These are phyloP conservation scores for Metschnikowia lachancei DNA, from an alignment of 805 yeast species.

Conservation along the genomic window DNA sequence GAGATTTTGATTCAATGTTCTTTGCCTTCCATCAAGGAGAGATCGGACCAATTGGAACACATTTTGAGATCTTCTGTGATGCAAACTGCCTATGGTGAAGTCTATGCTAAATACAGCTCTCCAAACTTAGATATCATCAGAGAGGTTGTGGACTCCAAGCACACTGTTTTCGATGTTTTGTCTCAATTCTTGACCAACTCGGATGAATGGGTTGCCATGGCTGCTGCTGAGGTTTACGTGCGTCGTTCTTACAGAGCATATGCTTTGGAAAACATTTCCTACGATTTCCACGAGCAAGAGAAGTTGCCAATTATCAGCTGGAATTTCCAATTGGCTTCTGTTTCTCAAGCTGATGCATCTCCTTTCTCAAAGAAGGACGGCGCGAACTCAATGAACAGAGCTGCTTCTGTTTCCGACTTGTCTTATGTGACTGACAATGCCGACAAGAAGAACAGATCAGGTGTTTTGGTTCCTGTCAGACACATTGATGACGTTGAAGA, in stretches of 20 bases:
- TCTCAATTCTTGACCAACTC: slow-evolving; percentile 81
- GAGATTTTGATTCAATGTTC: slow-evolving; percentile 96
- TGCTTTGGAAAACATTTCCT: slow-evolving; percentile 72
- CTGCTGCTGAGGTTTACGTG: slow-evolving; percentile 95
- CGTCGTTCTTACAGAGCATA: slow-evolving; percentile 98
- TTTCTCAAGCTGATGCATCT: slow-evolving; percentile 72
- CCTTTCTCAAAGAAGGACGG: slow-evolving; percentile 49
- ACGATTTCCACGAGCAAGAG: slow-evolving; percentile 48
- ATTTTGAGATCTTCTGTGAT: slow-evolving; percentile 89
- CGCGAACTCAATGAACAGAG: slow-evolving; percentile 58
- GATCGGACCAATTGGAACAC: slow-evolving; percentile 96
- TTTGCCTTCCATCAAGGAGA: slow-evolving; percentile 90
- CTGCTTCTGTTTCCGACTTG: slow-evolving; percentile 89
- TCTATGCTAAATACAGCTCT: slow-evolving; percentile 66
- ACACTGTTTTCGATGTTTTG: slow-evolving; percentile 93
- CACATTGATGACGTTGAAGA: slow-evolving; percentile 92
- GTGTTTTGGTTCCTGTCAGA: slow-evolving; percentile 74
- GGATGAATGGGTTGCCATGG: slow-evolving; percentile 87
- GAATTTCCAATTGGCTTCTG: slow-evolving; percentile 82
- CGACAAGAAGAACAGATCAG: slow-evolving; percentile 73
- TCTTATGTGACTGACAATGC: slow-evolving; percentile 76
- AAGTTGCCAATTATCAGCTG: slow-evolving; percentile 72
- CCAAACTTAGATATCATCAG: slow-evolving; percentile 79
- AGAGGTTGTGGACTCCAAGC: slow-evolving; percentile 94
- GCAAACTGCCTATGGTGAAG: slow-evolving; percentile 84